Evolutionary conservation across 306 rosid genomes (phyloP), one percentile per base, ranked within the genome.

Genomic region (Ceratonia siliqua): DNA sequence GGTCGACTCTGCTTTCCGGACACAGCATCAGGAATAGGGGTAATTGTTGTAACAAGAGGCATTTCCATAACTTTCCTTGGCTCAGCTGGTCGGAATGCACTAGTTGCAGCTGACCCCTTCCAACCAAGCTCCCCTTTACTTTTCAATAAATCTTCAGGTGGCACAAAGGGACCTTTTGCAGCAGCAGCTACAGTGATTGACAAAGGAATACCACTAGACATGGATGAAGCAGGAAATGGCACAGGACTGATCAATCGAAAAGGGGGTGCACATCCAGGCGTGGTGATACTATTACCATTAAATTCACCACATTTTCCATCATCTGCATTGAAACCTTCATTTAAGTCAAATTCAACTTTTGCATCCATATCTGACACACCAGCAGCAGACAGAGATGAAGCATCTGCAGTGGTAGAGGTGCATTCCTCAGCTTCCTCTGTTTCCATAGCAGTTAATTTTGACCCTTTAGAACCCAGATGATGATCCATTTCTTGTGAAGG

Each of bases 41-140:
- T 62, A 32, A 48, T 53, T 33, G 61, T n/a, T 5, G 78, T 15
- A 59, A 77, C 77, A 35, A 53, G 68, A 1, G 72, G 79, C 62
- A 73, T 55, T 50, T 84, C 90, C 27, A 57, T 49, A 62, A 41
- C 38, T 69, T 87, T 87, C 78, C 90, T 79, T 50, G 90, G 90
- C 55, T 87, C 90, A 57, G 90, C 88, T 6, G 88, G 90, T 49
- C 90, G 88, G 55, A 87, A 87, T 56, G 90, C 90, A 53, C 90
- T 87, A 6, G 90, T 87, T 20, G 88, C 86, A 14, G 90, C 88
- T 1, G 90, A 84, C 33, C 90, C 90, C 56, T 79, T 87, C 90
- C 90, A 87, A 21, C 90, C 88, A 69, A 73, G 83, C 65, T 84
- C 88, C 12, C 83, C 85, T 52, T 73, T 82, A 66, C 83, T 69